A percentile compares a stretch with the other conserved stretches of the same genome.
Evolutionary conservation across 306 rosid species (phyloP).

Genomic region (Gynostemma pentaphyllum): DNA sequence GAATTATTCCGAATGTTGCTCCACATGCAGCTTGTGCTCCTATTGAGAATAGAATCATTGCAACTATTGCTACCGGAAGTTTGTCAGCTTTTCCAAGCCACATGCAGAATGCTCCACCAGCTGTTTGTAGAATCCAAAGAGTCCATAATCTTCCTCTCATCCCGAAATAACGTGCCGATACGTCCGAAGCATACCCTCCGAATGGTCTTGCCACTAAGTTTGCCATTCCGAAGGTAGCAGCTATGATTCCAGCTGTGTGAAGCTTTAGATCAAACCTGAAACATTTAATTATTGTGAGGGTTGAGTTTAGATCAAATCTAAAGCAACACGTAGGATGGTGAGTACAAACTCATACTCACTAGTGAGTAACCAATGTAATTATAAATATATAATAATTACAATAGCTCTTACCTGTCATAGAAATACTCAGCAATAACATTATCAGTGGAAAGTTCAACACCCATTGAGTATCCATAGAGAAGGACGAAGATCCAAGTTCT

Average conservation of each 20-base stretch:
- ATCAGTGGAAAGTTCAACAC: conserved; percentile 79
- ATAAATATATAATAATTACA: too few relatives aligned
- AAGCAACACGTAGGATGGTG: too few relatives aligned
- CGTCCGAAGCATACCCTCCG: conserved; percentile 63
- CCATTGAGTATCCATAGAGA: conserved; percentile 89
- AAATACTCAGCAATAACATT: conserved; percentile 82
- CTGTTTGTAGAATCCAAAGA: conserved; percentile 68
- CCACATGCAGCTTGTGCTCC: conserved; percentile 98
- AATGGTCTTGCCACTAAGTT: conserved; percentile 70
- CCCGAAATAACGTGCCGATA: conserved; percentile 48
- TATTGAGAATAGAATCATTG: conserved; percentile 81
- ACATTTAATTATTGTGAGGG: too few relatives aligned
- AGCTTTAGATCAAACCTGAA: conserved; percentile 56
- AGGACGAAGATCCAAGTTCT: conserved; percentile 83
- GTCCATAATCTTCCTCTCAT: conserved; percentile 85
- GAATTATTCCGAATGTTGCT: conserved; percentile 74
- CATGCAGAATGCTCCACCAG: conserved; percentile 71
- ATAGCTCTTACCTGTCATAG: conserved; percentile 55
- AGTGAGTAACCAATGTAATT: too few relatives aligned
- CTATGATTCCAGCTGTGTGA: conserved; percentile 78
- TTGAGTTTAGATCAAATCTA: too few relatives aligned
- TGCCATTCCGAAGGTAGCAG: conserved; percentile 91
- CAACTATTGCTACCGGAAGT: conserved; percentile 39
- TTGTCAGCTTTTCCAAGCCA: conserved; percentile 74
- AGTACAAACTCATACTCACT: too few relatives aligned